These are phyloP conservation scores for Arthrobotrys megalospora DNA, from an alignment of 2,329 filamentous ascomycete genomes.

Conservation along the genomic window DNA sequence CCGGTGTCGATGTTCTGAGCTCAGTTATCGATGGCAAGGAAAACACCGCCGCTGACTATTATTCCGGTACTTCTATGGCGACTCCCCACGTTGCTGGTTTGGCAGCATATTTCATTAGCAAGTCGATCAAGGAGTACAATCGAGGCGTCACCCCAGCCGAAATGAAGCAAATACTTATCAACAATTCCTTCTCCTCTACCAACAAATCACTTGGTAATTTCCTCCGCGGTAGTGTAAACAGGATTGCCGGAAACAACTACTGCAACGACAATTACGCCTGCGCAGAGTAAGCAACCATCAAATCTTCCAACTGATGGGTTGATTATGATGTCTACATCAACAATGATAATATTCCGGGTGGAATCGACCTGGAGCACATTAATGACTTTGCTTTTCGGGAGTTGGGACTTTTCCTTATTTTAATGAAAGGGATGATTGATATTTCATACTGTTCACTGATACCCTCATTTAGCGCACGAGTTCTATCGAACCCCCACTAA, in stretches of 20 bases:
- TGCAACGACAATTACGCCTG: neutral
- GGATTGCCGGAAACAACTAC: slow-evolving; percentile 11
- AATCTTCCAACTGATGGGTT: too few relatives aligned
- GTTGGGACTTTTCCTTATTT: neutral
- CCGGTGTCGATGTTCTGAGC: slow-evolving; percentile 73
- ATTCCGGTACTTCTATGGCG: slow-evolving; percentile 71
- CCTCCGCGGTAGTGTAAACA: neutral
- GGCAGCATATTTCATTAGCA: slow-evolving; percentile 73
- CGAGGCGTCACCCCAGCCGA: neutral
- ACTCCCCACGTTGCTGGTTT: slow-evolving; percentile 79
- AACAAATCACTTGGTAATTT: neutral
- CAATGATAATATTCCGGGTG: too few relatives aligned
- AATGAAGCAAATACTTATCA: neutral
- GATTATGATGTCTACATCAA: too few relatives aligned
- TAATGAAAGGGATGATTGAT: neutral
- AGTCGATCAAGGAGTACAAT: neutral
- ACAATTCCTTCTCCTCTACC: neutral
- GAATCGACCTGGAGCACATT: neutral
- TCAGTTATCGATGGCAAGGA: slow-evolving; percentile 70
- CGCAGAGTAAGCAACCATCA: neutral
- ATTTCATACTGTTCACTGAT: slow-evolving; percentile 4
- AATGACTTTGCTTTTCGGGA: neutral
- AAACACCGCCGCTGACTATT: slow-evolving; percentile 69
- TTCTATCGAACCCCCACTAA: neutral
- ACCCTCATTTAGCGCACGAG: slow-evolving; percentile 5